Base-by-base conservation (phyloP, 768 basidiomycete species). In the Leccinum disarticulatum region DNA sequence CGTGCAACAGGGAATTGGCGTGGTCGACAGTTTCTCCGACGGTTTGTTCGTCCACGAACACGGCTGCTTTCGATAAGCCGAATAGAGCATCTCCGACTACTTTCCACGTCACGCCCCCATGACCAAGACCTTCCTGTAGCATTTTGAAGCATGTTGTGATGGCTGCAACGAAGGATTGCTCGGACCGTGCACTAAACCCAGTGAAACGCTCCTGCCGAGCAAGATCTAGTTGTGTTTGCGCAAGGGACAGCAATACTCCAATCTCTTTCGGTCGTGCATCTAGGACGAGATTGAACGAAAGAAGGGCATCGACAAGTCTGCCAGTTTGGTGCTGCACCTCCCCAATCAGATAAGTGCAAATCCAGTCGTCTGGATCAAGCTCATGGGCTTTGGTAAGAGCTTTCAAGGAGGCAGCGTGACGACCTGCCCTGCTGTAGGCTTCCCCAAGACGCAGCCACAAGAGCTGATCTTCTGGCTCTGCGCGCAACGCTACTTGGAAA, bases 361-460 rank as follows among this genome's bases (percentile, higher is more conserved):
- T 77, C 96, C 96, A 98, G 62, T 93, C 88, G 11, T 82, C 74
- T 0, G 91, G 86, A 22, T 85, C 77, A 58, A 97, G 80, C 60
- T 88, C 86, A 14, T 83, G 81, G 0, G 93, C 93, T 51, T 82
- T 87, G 9, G 79, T 76, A 19, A 98, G 83, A 0, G 95, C 90
- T 72, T 96, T 98, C 60, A 97, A 73, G 0, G 94, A 91, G 15
- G 97, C 95, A 17, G 85, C 86, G 64, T 94, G 90, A 35, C 93
- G 85, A 52, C 97, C 96, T 11, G 92, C 88, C 68, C 83, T 88
- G 64, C 84, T 85, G 66, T 99, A 98, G 0, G 93, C 91, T 73
- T 97, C 93, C 2, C 95, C 95, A 3, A 99, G 81, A 38, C 91
- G 84, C 14, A 94, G 79, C 97, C 96, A 98, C n/a, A 88, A 83